phyloP scores from a whole-genome alignment of 2,329 filamentous ascomycete species.

The Fusarium robinianum region DNA sequence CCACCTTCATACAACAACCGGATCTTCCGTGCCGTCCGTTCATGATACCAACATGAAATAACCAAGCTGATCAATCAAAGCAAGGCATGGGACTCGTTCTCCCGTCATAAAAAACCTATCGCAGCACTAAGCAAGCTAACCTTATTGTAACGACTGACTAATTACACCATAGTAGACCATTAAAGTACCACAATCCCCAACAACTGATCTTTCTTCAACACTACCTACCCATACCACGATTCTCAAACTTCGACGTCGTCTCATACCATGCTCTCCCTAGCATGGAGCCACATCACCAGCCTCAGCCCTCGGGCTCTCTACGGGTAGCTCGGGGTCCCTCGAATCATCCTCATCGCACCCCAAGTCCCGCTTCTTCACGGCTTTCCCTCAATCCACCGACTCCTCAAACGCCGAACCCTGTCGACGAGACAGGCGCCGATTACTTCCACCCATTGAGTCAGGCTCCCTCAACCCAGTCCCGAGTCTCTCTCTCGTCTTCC shows the following conservation, averaged over 20 bases:
- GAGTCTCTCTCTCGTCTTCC: constrained; percentile 22
- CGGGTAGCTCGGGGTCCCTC: constrained; percentile 11
- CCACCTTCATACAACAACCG: constrained; percentile 1
- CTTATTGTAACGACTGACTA: constrained; percentile 13
- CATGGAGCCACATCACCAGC: constrained; percentile 31
- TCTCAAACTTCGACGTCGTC: neutral
- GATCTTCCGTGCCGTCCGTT: constrained; percentile 4
- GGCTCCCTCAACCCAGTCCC: constrained; percentile 31
- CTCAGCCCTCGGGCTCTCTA: constrained; percentile 26
- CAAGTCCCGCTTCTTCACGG: constrained; percentile 26
- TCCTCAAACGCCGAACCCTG: constrained; percentile 26
- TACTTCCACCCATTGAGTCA: constrained; percentile 33
- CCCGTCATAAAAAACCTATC: constrained; percentile 1
- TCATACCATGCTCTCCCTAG: constrained; percentile 17
- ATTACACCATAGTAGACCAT: too few species aligned
- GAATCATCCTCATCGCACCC: constrained; percentile 11
- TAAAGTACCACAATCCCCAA: too few species aligned
- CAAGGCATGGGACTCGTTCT: too few species aligned
- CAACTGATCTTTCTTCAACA: neutral
- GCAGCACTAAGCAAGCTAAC: neutral
- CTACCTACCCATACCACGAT: neutral
- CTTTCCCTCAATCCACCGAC: constrained; percentile 8
- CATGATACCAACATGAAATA: neutral
- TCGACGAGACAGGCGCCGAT: constrained; percentile 29
- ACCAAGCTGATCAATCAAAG: neutral